A percentile compares a stretch with the other conserved stretches of the same genome.
phyloP scores from a whole-genome alignment of 2,329 filamentous ascomycete species.

The Aspergillus sp. region DNA sequence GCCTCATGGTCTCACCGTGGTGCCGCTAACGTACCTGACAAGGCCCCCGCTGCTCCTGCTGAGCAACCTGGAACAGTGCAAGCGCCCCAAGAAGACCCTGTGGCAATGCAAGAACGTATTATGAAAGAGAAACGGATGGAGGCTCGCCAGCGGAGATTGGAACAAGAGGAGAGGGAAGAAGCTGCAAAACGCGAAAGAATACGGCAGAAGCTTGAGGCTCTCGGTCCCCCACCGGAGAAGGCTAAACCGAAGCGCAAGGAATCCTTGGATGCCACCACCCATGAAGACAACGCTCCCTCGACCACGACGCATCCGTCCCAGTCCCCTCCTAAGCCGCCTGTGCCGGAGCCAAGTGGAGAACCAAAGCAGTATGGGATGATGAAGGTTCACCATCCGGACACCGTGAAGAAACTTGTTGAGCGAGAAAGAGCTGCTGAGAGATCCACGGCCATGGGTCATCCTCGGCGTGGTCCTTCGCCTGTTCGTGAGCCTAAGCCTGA shows the following conservation, averaged over 20 bases:
- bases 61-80: conserved; percentile 16
- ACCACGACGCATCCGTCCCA: conserved; percentile 37
- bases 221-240: conserved; percentile 48
- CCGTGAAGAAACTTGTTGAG: conserved; percentile 48
- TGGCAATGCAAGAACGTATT: conserved; percentile 58
- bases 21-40: conserved; percentile 15
- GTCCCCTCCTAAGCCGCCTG: conserved; percentile 59
- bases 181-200: conserved; percentile 59
- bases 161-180: conserved; percentile 57
- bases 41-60: conserved; percentile 18
- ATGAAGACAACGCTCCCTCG: conserved; percentile 18
- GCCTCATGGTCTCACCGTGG: conserved; percentile 31
- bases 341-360: conserved; percentile 56
- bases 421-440: conserved; percentile 37
- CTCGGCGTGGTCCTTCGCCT: conserved; percentile 32
- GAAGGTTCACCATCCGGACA: conserved; percentile 59
- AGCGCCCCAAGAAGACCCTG: conserved; percentile 37
- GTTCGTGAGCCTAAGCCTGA: conserved; percentile 28
- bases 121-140: conserved; percentile 61
- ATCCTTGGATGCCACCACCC: conserved; percentile 24
- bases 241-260: conserved; percentile 29
- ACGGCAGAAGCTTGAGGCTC: conserved; percentile 54
- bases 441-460: conserved; percentile 19
- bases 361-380: conserved; percentile 63
- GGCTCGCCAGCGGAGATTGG: conserved; percentile 53